Conservation (phyloP, 768 basidiomycete species). For the Suillus clintonianus region DNA sequence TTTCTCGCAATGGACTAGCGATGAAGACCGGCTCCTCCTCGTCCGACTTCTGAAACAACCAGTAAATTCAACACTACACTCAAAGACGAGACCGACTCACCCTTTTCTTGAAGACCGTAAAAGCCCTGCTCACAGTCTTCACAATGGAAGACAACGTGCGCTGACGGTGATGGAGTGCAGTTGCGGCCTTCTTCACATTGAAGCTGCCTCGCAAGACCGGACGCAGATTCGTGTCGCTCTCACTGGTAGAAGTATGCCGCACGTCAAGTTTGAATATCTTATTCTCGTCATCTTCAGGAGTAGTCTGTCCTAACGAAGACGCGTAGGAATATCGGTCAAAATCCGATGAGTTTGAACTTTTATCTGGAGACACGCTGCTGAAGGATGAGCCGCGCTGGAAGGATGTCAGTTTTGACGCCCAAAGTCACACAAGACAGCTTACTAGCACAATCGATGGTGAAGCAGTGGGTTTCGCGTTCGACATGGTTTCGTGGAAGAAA, state of each 20-base stretch:
- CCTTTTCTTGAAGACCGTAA: constrained; percentile 27
- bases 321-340: constrained; percentile 17
- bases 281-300: constrained; percentile 30
- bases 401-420: background rate
- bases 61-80: background rate
- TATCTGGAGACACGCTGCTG: constrained; percentile 20
- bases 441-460: constrained; percentile 16
- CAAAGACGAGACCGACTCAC: constrained; percentile 8
- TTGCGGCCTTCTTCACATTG: constrained; percentile 10
- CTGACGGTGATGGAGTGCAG: constrained; percentile 11
- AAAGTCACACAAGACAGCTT: background rate
- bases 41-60: constrained; percentile 17
- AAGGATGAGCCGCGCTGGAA: constrained; percentile 9
- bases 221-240: constrained; percentile 7
- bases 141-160: constrained; percentile 18
- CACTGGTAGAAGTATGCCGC: background rate
- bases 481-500: constrained; percentile 14
- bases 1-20: constrained; percentile 28
- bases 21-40: constrained; percentile 25
- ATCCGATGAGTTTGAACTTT: constrained; percentile 11
- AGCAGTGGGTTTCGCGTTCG: constrained; percentile 8
- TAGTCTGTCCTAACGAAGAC: constrained; percentile 31
- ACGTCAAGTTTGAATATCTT: constrained; percentile 17
- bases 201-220: constrained; percentile 8
- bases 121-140: constrained; percentile 24